A percentile compares a stretch with the other conserved stretches of the same genome.
These are phyloP conservation scores for Phytophthora colocasiae DNA, from an alignment of 352 stramenopile species.

Conservation along the genomic window DNA sequence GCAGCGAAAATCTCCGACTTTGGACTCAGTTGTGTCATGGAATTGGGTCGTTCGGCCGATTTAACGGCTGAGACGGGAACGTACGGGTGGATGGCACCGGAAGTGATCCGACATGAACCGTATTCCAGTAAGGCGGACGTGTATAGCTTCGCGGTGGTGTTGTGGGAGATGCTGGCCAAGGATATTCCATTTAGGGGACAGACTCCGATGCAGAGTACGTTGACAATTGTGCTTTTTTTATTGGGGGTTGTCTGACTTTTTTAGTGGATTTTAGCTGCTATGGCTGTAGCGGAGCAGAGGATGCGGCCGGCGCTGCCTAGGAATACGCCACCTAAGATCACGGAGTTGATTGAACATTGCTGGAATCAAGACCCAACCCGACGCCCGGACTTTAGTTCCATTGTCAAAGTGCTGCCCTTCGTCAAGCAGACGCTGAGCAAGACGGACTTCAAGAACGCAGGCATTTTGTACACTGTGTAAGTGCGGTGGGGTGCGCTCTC, in stretches of 20 bases:
- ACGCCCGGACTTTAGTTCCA: constrained; percentile 56
- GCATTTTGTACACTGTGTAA: constrained; percentile 34
- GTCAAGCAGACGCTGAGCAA: constrained; percentile 62
- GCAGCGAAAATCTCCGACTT: constrained; percentile 81
- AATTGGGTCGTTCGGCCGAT: constrained; percentile 54
- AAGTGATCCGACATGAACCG: constrained; percentile 88
- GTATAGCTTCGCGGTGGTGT: constrained; percentile 87
- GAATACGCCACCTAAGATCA: constrained; percentile 60
- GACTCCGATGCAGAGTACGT: constrained; percentile 61
- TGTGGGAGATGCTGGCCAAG: constrained; percentile 71
- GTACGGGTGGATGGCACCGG: constrained; percentile 92
- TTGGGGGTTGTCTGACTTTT: background rate
- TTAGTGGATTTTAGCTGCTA: constrained; percentile 44
- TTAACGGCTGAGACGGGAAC: constrained; percentile 77
- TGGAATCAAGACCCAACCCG: constrained; percentile 65
- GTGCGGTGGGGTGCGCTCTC: background rate
- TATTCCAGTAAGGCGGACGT: constrained; percentile 94
- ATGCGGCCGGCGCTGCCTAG: constrained; percentile 69
- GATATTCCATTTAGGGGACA: constrained; percentile 68
- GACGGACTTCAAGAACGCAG: constrained; percentile 49
- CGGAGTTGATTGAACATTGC: constrained; percentile 62
- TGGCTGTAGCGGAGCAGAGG: constrained; percentile 65
- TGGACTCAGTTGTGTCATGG: constrained; percentile 67
- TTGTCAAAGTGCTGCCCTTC: constrained; percentile 58
- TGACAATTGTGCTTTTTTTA: background rate